phyloP scores from a whole-genome alignment of 2,329 filamentous ascomycete genomes.

The Tolypocladium guangdongense region DNA sequence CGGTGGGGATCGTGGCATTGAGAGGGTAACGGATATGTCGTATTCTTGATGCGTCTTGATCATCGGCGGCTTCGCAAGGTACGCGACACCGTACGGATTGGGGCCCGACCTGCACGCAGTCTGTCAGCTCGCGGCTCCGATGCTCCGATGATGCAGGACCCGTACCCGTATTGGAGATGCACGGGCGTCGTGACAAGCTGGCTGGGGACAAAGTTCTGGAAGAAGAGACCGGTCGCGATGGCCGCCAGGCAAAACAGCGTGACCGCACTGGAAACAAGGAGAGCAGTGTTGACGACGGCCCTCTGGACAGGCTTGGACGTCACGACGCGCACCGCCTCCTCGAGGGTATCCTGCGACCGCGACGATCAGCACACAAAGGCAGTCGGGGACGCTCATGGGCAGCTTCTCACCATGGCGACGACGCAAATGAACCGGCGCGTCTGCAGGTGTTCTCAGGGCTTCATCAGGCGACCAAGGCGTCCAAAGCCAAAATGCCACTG shows the following conservation, averaged over 20 bases:
- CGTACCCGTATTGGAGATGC: conserved; percentile 48
- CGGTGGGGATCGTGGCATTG: conserved; percentile 63
- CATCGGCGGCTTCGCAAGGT: conserved; percentile 39
- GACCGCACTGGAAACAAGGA: conserved; percentile 31
- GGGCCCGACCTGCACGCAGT: conserved; percentile 27
- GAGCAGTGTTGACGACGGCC: conserved; percentile 33
- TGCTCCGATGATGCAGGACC: not conserved
- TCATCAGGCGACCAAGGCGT: not conserved
- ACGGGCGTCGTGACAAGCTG: conserved; percentile 40
- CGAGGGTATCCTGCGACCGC: conserved; percentile 20
- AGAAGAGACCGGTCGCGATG: conserved; percentile 40
- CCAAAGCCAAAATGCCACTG: not conserved
- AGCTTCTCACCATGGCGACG: conserved; percentile 1
- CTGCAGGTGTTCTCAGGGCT: not conserved
- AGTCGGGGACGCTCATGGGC: no score
- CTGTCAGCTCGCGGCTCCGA: conserved; percentile 4
- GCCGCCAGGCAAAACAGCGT: conserved; percentile 36
- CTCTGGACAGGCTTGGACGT: conserved; percentile 42
- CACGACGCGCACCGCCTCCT: conserved; percentile 24
- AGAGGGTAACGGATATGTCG: conserved; percentile 66
- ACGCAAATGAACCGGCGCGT: not conserved
- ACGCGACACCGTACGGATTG: conserved; percentile 42
- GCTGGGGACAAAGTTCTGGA: conserved; percentile 45
- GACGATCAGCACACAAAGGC: not conserved
- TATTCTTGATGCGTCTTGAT: conserved; percentile 69